These are phyloP conservation scores for Solanum verrucosum DNA, from an alignment of 257 asterid species.

Conservation along the genomic window DNA sequence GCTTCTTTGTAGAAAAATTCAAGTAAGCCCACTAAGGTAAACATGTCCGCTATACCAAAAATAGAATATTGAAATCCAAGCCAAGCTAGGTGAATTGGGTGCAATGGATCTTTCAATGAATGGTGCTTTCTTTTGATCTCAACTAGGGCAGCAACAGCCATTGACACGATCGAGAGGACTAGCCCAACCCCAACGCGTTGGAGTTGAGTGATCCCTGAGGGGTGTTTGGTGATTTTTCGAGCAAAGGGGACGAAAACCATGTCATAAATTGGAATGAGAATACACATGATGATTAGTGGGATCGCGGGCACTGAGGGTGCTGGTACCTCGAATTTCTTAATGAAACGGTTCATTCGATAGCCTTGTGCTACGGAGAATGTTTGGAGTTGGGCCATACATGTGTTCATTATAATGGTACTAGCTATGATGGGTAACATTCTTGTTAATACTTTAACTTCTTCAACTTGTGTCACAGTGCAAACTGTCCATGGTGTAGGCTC, in stretches of 20 bases:
- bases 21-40: constrained; percentile 62
- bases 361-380: constrained; percentile 68
- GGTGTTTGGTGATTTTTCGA: constrained; percentile 41
- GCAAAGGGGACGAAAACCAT: constrained; percentile 45
- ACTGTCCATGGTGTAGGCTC: constrained; percentile 45
- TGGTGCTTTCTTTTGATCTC: constrained; percentile 52
- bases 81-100: constrained; percentile 64
- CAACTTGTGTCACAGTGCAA: constrained; percentile 64
- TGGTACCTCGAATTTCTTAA: constrained; percentile 50
- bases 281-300: constrained; percentile 44
- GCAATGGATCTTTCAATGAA: constrained; percentile 21
- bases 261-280: constrained; percentile 54
- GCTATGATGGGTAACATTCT: constrained; percentile 65
- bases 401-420: constrained; percentile 61
- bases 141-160: constrained; percentile 48
- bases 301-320: constrained; percentile 56
- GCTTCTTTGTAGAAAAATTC: constrained; percentile 82
- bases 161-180: constrained; percentile 51
- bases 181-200: constrained; percentile 70
- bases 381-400: constrained; percentile 72
- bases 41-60: constrained; percentile 83
- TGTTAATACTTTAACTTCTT: constrained; percentile 49
- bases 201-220: constrained; percentile 55
- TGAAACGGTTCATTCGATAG: constrained; percentile 40
- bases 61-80: constrained; percentile 48